Evolutionary conservation across 2,329 filamentous ascomycete species (phyloP), one percentile per base, ranked within the genome.

Genomic region (Diaporthe helianthi): DNA sequence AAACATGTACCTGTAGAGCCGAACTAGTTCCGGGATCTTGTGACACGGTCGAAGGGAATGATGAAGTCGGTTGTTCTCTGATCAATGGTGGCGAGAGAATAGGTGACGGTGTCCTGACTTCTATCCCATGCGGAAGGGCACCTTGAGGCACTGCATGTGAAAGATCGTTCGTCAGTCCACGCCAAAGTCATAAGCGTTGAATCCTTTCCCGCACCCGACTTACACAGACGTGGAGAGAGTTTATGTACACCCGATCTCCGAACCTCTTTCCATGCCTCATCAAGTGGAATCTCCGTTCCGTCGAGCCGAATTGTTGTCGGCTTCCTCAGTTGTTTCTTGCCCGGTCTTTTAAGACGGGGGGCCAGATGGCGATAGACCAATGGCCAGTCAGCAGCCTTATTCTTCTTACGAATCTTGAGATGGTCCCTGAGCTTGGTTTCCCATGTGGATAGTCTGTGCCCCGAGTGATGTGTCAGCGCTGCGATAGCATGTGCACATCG

Each of bases 401-500:
- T 26, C 58, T 44, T 47, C 29, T 63, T 63, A 10, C 38, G 58
- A 63, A 63, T 36, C 3, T 19, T 17, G 7, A 63, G 38, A n/a
- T 63, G 29, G 47, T 24, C 58, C 10, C 36, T 63, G 58, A 63
- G 58, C 44, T 63, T 63, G 13, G 58, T 47, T n/a, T 47, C 58
- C 38, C 44, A 63, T n/a, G 58, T 46, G 8, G 58, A 63, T 7
- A 63, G 13, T 13, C 58, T 63, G 12, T 26, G 33, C 12, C 13
- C 4, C 1, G 5, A 13, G 2, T 3, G 3, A 24, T 49, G 24
- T 8, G 46, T 49, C 46, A 49, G n/a, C 46, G 9, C 46, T 49
- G 12, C 3, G 10, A 49, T 13, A 4, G 26, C n/a, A 26, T 24
- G 22, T 3, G 3, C 19, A 31, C 9, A 19, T n/a, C n/a, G 5